Conservation (phyloP, 2,329 filamentous ascomycete genomes). For the Rhynchosporium secalis region DNA sequence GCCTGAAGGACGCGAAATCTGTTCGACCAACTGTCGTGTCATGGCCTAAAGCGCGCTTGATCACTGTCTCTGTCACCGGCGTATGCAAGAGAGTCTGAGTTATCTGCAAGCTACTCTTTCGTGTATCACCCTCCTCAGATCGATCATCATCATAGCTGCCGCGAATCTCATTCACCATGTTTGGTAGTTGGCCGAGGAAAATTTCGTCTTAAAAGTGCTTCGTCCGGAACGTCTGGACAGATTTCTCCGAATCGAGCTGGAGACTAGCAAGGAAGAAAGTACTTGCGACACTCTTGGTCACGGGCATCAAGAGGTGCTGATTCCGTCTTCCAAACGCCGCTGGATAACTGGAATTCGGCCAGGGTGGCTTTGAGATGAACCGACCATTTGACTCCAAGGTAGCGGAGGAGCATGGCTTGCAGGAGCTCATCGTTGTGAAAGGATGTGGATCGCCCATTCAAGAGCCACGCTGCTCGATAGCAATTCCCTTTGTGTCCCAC, state of each 20-base stretch:
- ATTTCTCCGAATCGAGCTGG: not conserved
- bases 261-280: constrained; percentile 44
- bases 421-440: constrained; percentile 60
- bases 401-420: constrained; percentile 54
- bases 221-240: constrained; percentile 41
- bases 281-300: constrained; percentile 46
- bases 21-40: constrained; percentile 56
- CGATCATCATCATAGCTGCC: constrained; percentile 45
- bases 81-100: constrained; percentile 59
- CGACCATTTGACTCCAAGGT: constrained; percentile 52
- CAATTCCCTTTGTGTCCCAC: constrained; percentile 48
- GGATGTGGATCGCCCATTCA: constrained; percentile 59
- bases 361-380: constrained; percentile 47
- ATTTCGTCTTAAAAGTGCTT: constrained; percentile 50
- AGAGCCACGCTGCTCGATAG: constrained; percentile 52
- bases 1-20: constrained; percentile 59
- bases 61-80: constrained; percentile 53
- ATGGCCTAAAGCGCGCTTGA: constrained; percentile 49
- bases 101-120: constrained; percentile 47
- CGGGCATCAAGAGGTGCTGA: constrained; percentile 39
- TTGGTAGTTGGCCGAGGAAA: constrained; percentile 57
- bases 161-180: constrained; percentile 40
- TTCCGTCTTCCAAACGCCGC: constrained; percentile 25
- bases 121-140: constrained; percentile 35
- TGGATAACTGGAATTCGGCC: constrained; percentile 16